phyloP scores from a whole-genome alignment of 1,284 basidiomycete species.

The Leccinum subrobustum region DNA sequence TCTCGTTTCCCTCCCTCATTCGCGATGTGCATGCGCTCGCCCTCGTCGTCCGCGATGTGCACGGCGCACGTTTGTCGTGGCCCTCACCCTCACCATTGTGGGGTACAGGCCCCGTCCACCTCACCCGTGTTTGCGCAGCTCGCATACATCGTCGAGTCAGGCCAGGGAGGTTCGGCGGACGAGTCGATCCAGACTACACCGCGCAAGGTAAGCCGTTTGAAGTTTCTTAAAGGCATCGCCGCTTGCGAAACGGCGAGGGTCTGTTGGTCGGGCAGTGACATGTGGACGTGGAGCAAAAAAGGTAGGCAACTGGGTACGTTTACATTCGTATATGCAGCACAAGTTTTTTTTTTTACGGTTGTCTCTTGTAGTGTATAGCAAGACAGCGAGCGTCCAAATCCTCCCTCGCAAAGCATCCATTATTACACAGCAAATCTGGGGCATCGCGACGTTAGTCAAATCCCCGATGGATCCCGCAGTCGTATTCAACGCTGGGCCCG shows the following conservation, averaged over 20 bases:
- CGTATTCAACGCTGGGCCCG: conserved; percentile 1
- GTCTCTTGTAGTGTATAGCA: conserved; percentile 62
- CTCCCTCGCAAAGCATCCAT: conserved; percentile 83
- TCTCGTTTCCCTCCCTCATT: too few species aligned
- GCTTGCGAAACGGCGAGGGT: conserved; percentile 87
- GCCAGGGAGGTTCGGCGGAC: conserved; percentile 36
- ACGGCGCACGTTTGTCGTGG: too few species aligned
- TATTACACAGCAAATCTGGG: conserved; percentile 66
- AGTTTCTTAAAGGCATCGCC: conserved; percentile 77
- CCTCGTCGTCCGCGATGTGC: too few species aligned
- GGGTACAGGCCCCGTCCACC: too few species aligned
- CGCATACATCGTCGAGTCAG: conserved; percentile 80
- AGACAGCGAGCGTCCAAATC: conserved; percentile 72
- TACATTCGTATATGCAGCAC: neutral
- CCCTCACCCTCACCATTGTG: too few species aligned
- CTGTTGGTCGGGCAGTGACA: conserved; percentile 84
- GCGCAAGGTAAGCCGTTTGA: conserved; percentile 77
- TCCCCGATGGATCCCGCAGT: conserved; percentile 11
- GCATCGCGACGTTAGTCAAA: conserved; percentile 69
- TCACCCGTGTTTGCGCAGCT: conserved; percentile 65
- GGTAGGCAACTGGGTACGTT: conserved; percentile 83
- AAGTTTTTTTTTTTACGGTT: neutral
- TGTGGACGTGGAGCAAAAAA: conserved; percentile 97
- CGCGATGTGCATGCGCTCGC: too few species aligned
- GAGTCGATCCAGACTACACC: conserved; percentile 77